These are phyloP conservation scores for Penicillium frequentans DNA, from an alignment of 2,329 filamentous ascomycete genomes.

Conservation along the genomic window DNA sequence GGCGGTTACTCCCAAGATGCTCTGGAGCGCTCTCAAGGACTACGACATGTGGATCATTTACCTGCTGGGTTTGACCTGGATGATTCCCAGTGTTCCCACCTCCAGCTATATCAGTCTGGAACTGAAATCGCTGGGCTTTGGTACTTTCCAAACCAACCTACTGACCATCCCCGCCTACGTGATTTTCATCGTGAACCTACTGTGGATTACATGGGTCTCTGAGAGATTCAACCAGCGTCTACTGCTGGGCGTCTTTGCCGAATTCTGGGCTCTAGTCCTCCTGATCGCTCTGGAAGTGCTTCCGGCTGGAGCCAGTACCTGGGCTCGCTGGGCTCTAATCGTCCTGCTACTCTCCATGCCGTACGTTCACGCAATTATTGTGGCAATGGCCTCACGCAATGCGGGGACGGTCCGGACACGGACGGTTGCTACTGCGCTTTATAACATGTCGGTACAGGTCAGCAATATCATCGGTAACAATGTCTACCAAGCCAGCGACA, in stretches of 20 bases:
- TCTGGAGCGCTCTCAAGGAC: conserved; percentile 53
- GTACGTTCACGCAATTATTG: conserved; percentile 59
- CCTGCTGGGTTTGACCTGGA: conserved; percentile 48
- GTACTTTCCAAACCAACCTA: conserved; percentile 61
- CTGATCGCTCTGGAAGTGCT: conserved; percentile 54
- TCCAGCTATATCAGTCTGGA: conserved; percentile 41
- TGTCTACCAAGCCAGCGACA: conserved; percentile 55
- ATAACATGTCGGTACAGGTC: conserved; percentile 49
- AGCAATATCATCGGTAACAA: conserved; percentile 43
- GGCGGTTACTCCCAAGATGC: conserved; percentile 48
- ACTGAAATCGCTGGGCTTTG: conserved; percentile 56
- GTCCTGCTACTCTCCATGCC: conserved; percentile 57
- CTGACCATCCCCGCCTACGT: conserved; percentile 61
- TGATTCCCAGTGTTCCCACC: conserved; percentile 39
- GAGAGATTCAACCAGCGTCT: conserved; percentile 58
- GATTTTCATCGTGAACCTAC: conserved; percentile 59
- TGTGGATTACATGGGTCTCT: conserved; percentile 55
- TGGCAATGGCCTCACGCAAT: conserved; percentile 46
- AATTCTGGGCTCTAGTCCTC: conserved; percentile 55
- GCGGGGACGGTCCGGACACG: conserved; percentile 44
- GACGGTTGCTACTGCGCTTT: conserved; percentile 46
- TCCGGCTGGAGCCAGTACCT: conserved; percentile 49
- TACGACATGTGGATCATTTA: conserved; percentile 61
- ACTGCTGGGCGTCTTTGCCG: conserved; percentile 54
- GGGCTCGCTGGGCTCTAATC: conserved; percentile 54